phyloP scores from a whole-genome alignment of 75 land plant genomes.

The Ceratopteris richardii region DNA sequence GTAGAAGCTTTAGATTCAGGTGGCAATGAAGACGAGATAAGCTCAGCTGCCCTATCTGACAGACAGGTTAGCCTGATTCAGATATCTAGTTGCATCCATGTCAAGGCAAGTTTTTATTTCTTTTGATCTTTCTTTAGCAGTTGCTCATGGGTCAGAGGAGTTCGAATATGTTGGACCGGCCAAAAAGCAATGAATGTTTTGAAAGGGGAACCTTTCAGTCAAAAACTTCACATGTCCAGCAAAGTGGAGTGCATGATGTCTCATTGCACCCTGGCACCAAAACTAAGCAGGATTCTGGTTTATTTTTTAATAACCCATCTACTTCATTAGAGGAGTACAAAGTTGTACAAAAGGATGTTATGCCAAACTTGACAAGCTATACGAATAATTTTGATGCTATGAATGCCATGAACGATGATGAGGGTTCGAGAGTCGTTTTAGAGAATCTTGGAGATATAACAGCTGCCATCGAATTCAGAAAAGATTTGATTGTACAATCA shows the following conservation, averaged over 20 bases:
- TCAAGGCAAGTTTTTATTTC: background rate
- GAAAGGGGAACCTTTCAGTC: too few relatives aligned
- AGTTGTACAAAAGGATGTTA: background rate
- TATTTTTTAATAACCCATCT: background rate
- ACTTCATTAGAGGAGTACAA: background rate
- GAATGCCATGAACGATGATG: background rate
- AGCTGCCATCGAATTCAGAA: conserved; percentile 54
- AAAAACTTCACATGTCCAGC: background rate
- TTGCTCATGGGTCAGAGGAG: too few relatives aligned
- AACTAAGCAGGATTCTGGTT: background rate
- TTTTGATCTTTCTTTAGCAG: too few relatives aligned
- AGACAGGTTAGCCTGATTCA: background rate
- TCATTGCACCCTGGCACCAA: background rate
- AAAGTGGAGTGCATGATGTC: background rate
- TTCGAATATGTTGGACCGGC: too few relatives aligned
- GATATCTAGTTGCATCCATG: too few relatives aligned
- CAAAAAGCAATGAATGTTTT: too few relatives aligned
- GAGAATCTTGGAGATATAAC: conserved; percentile 13
- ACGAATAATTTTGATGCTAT: background rate
- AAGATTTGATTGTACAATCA: conserved; percentile 48
- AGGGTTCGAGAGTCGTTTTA: background rate
- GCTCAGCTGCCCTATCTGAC: background rate
- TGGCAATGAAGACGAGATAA: background rate
- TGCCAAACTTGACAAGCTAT: background rate
- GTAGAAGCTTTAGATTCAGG: conserved; percentile 10